Percentiles rank a stretch among this genome's conserved stretches.
Conservation (phyloP, 225 moss, liverwort and hornwort genomes). For the Marchantia polymorpha region DNA sequence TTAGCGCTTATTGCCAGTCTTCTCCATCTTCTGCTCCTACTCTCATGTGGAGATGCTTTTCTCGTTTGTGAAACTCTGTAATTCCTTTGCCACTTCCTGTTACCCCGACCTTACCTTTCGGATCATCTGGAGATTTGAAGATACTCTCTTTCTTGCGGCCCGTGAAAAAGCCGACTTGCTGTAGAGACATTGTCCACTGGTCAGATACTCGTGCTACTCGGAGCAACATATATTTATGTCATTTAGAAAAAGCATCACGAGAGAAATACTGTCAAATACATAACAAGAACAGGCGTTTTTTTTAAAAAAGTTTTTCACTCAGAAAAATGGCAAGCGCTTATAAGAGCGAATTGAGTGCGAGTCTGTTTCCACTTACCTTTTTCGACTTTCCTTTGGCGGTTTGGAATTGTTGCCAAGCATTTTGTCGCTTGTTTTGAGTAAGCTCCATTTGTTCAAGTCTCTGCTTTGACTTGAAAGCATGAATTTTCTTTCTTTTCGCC, state of each 20-base stretch:
- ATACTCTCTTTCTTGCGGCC: slow-evolving; percentile 98
- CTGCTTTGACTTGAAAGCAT: slow-evolving; percentile 98
- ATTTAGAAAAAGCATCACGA: no score
- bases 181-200: slow-evolving; percentile 22
- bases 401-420: slow-evolving; percentile 99
- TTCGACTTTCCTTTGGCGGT: slow-evolving; percentile 88
- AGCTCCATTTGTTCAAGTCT: slow-evolving; percentile 98
- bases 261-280: no score
- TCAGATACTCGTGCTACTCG: slow-evolving; percentile 7
- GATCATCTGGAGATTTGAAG: slow-evolving; percentile 98
- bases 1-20: slow-evolving; percentile 46
- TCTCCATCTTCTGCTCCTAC: slow-evolving; percentile 92
- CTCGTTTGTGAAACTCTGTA: slow-evolving; percentile 97
- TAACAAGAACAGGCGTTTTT: no score
- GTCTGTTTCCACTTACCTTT: slow-evolving; percentile 47
- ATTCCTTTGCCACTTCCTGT: slow-evolving; percentile 99
- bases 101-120: slow-evolving; percentile 98
- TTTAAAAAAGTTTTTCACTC: not conserved
- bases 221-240: no score
- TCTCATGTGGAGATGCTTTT: slow-evolving; percentile 98
- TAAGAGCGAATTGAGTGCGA: not conserved
- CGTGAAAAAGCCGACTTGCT: slow-evolving; percentile 92
- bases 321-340: not conserved
- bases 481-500: slow-evolving; percentile 94
- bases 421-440: slow-evolving; percentile 97